Evolutionary conservation across 169 alveolate species (phyloP).

Genomic region (Pseudocohnilembus persalinus): DNA sequence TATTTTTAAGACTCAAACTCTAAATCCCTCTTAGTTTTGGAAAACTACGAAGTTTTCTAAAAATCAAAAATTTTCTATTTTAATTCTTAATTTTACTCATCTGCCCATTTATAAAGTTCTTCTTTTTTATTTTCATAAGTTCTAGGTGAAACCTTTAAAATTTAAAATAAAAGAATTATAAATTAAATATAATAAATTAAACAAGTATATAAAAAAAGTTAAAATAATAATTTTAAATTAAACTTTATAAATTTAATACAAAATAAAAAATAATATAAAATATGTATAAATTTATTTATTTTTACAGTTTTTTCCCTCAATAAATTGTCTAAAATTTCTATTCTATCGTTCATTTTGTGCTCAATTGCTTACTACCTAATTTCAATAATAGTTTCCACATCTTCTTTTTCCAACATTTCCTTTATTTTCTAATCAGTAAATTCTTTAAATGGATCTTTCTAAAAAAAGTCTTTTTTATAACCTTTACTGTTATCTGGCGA

Average conservation of each 20-base stretch:
- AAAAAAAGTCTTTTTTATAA: neutral
- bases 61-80: neutral
- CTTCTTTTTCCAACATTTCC: conserved; percentile 12
- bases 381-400: neutral
- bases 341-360: conserved; percentile 13
- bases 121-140: conserved; percentile 14
- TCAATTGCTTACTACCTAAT: conserved; percentile 17
- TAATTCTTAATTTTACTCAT: conserved; percentile 11
- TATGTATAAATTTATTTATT: too few relatives aligned
- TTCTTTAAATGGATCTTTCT: neutral
- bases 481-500: too few relatives aligned
- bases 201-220: neutral
- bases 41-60: neutral
- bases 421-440: conserved; percentile 4
- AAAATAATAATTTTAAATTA: too few relatives aligned
- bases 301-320: neutral
- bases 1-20: conserved; percentile 14
- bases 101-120: conserved; percentile 13
- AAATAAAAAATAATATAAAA: too few relatives aligned
- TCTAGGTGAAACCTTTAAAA: conserved; percentile 19
- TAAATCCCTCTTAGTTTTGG: conserved; percentile 16
- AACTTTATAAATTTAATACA: too few relatives aligned
- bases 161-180: too few relatives aligned
- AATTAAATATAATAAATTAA: too few relatives aligned
- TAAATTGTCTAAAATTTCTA: neutral